Conservation (phyloP, 2,329 filamentous ascomycete species). For the Spiromastix sp. region DNA sequence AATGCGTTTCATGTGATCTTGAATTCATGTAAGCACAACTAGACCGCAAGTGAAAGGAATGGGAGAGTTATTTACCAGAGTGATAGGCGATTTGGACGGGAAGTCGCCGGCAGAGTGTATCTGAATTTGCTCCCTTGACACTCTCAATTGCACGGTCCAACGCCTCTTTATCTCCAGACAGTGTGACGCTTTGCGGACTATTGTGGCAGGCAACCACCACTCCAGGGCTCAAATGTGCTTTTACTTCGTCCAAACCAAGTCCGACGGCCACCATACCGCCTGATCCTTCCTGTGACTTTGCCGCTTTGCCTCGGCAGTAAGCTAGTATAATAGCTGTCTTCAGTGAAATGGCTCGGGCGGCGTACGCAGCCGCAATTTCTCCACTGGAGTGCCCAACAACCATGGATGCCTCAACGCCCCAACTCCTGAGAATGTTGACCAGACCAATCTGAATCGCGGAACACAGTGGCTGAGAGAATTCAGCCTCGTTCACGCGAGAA, state of each 20-base stretch:
- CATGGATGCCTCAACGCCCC: neutral
- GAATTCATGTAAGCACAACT: conserved; percentile 21
- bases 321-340: neutral
- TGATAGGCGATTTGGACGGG: conserved; percentile 7
- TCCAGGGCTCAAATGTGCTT: neutral
- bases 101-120: conserved; percentile 6
- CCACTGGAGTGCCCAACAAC: conserved; percentile 3
- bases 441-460: conserved; percentile 5
- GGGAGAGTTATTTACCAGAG: conserved; percentile 18
- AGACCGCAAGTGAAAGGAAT: conserved; percentile 30
- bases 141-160: conserved; percentile 2
- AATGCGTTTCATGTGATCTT: conserved; percentile 20
- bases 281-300: neutral
- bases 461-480: conserved; percentile 7
- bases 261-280: conserved; percentile 1
- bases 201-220: conserved; percentile 7
- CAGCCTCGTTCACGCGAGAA: conserved; percentile 3
- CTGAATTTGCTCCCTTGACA: neutral
- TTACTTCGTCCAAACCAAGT: neutral
- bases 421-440: neutral
- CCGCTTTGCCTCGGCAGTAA: conserved; percentile 11
- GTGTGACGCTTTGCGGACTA: conserved; percentile 7
- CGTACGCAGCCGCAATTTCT: conserved; percentile 2
- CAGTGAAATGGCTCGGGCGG: neutral
- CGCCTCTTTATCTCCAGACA: conserved; percentile 7